Conservation (phyloP, 2,329 filamentous ascomycete species). For the Alternaria ethzedia region DNA sequence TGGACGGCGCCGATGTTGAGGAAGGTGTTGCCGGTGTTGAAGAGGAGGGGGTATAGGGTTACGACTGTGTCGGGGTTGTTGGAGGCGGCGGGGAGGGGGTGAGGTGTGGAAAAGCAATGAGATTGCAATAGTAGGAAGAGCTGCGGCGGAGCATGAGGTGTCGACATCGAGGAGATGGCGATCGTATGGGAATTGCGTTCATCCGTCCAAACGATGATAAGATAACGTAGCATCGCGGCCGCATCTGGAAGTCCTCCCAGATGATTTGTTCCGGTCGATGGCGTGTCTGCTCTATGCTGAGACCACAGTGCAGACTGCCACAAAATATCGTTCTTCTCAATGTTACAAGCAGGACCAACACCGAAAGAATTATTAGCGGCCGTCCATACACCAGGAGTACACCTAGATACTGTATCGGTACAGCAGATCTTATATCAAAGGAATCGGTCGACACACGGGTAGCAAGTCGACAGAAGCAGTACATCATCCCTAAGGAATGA, state of each 20-base stretch:
- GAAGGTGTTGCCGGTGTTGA: slow-evolving; percentile 74
- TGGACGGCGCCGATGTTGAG: slow-evolving; percentile 84
- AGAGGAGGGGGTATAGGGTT: slow-evolving; percentile 70
- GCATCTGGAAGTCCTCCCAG: neutral
- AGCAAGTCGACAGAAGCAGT: neutral
- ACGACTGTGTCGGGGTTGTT: slow-evolving; percentile 63
- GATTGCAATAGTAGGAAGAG: neutral
- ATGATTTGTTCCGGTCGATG: neutral
- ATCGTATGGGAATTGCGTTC: neutral
- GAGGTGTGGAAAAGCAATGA: neutral
- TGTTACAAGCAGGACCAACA: neutral
- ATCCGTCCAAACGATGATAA: neutral
- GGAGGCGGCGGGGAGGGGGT: slow-evolving; percentile 5
- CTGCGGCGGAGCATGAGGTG: neutral
- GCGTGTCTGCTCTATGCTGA: neutral
- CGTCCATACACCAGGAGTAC: neutral
- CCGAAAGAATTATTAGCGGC: neutral
- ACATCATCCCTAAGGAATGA: neutral
- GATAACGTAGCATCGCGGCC: neutral
- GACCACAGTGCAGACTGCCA: neutral
- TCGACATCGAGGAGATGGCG: neutral
- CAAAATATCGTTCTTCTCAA: neutral
- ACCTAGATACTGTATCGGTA: too few species aligned
- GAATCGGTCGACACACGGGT: neutral
- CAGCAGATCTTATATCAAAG: neutral